Conservation (phyloP, 2,329 filamentous ascomycete genomes). For the Epichloe elymi region DNA sequence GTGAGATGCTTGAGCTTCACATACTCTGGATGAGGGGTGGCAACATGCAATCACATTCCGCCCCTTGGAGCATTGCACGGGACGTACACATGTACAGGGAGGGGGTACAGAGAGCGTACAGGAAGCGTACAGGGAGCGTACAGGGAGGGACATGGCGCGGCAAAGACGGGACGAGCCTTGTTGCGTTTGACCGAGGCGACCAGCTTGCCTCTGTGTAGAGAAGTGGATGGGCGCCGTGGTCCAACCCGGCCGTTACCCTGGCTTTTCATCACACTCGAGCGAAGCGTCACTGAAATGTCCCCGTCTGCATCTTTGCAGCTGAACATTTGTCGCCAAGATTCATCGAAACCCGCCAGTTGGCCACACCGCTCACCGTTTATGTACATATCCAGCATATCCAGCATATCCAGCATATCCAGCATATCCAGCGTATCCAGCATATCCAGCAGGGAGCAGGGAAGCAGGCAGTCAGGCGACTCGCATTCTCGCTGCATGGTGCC, state of each 20-base stretch:
- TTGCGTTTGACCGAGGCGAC: conserved; percentile 8
- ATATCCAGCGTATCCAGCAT: neutral
- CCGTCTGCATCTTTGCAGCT: neutral
- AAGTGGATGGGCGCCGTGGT: neutral
- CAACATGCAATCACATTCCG: no score
- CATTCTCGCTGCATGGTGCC: neutral
- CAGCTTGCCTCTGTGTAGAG: neutral
- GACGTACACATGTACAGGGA: no score
- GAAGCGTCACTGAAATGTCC: no score
- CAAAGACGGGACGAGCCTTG: conserved; percentile 23
- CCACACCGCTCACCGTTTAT: conserved; percentile 1
- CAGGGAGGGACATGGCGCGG: conserved; percentile 10
- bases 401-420: neutral
- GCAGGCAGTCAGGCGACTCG: neutral
- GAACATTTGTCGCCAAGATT: neutral
- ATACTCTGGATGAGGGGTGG: no score
- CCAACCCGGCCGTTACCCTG: no score
- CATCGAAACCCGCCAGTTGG: neutral
- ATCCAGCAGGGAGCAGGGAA: neutral
- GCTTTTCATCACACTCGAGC: no score
- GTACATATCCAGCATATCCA: neutral
- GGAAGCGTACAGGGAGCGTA: neutral
- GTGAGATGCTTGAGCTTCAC: no score
- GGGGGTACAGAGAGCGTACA: no score
- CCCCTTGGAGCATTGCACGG: no score